A percentile compares a stretch with the other conserved stretches of the same genome.
These are phyloP conservation scores for Mucor plumbeus DNA, from an alignment of 371 early-diverging fungal genomes.

Conservation along the genomic window DNA sequence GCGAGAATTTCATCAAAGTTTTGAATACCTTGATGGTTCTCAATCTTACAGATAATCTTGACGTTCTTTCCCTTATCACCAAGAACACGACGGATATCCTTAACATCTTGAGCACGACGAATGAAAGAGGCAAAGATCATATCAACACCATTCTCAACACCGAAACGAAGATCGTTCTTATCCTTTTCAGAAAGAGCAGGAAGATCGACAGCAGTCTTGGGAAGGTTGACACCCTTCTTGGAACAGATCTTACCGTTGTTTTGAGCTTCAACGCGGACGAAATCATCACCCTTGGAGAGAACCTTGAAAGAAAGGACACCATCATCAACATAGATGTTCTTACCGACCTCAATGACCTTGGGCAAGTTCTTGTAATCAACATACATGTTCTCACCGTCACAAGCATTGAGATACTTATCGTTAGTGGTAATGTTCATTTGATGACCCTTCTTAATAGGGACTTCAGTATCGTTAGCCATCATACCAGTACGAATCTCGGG, in stretches of 20 bases:
- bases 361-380: conserved; percentile 88
- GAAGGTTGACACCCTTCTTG: conserved; percentile 88
- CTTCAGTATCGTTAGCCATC: conserved; percentile 68
- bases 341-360: conserved; percentile 76
- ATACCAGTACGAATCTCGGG: conserved; percentile 86
- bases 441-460: conserved; percentile 68
- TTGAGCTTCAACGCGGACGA: conserved; percentile 70
- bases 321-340: conserved; percentile 84
- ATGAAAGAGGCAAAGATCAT: conserved; percentile 97
- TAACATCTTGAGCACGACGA: conserved; percentile 86
- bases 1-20: conserved; percentile 95
- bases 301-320: conserved; percentile 83
- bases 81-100: conserved; percentile 79
- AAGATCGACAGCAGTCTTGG: conserved; percentile 79
- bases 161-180: conserved; percentile 86
- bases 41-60: conserved; percentile 94
- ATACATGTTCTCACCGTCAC: conserved; percentile 77
- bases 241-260: conserved; percentile 74
- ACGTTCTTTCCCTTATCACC: conserved; percentile 79
- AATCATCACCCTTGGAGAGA: conserved; percentile 61
- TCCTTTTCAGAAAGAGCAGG: conserved; percentile 95
- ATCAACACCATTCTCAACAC: conserved; percentile 90
- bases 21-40: conserved; percentile 87
- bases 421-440: conserved; percentile 82
- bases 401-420: conserved; percentile 60